A percentile compares a stretch with the other conserved stretches of the same genome.
These are phyloP conservation scores for Solanum lycopersicoides DNA, from an alignment of 257 asterid species.

Conservation along the genomic window DNA sequence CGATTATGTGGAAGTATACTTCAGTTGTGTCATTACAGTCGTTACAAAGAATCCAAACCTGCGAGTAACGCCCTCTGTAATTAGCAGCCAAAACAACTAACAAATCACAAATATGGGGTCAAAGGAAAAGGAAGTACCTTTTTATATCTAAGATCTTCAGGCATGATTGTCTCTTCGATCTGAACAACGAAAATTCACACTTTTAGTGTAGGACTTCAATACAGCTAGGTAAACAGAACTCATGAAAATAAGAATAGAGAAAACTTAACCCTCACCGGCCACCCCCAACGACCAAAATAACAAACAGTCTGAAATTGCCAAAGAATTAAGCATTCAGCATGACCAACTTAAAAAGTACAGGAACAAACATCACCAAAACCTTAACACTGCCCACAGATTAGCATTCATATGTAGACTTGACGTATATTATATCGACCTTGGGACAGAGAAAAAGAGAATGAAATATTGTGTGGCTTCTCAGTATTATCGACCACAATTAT, in stretches of 20 bases:
- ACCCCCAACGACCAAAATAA: not conserved
- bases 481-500: not conserved
- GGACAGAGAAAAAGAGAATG: not conserved
- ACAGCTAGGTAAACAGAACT: not conserved
- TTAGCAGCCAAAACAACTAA: not conserved
- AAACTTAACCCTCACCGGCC: not conserved
- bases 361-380: not conserved
- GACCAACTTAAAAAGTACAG: not conserved
- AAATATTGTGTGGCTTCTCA: not conserved
- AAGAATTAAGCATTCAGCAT: not conserved
- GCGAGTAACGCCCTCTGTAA: not conserved
- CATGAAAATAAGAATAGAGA: not conserved
- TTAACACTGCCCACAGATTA: not conserved
- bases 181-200: conserved; percentile 1
- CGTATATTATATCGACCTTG: not conserved
- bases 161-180: conserved; percentile 84
- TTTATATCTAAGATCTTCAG: conserved; percentile 71
- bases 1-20: conserved; percentile 80
- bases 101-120: not conserved
- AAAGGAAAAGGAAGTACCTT: conserved; percentile 39
- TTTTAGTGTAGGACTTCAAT: not conserved
- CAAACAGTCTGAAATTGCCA: not conserved
- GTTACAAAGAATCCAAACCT: conserved; percentile 94
- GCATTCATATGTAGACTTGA: not conserved
- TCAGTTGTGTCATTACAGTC: conserved; percentile 94